phyloP scores from a whole-genome alignment of 192 early-diverging fungal species.

The Backusella circina region DNA sequence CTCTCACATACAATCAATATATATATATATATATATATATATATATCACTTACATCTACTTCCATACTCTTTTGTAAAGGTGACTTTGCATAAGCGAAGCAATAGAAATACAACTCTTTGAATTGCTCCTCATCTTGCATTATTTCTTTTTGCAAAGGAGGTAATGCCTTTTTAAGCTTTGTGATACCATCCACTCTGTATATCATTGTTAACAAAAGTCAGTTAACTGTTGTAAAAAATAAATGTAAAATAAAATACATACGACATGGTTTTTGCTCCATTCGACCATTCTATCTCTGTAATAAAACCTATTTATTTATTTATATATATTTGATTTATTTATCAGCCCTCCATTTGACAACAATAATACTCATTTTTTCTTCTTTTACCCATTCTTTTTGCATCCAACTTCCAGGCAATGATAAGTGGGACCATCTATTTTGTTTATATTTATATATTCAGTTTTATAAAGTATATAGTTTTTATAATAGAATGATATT shows the following conservation, averaged over 20 bases:
- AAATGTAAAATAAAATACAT: not conserved
- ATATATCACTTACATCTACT: slow-evolving; percentile 25
- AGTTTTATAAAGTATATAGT: too few species aligned
- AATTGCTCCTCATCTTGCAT: not conserved
- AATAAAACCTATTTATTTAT: slow-evolving; percentile 11
- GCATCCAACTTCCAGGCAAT: slow-evolving; percentile 23
- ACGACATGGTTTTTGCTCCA: slow-evolving; percentile 5
- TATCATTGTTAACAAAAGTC: not conserved
- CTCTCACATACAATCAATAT: too few species aligned
- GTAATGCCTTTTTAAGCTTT: not conserved
- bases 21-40: too few species aligned
- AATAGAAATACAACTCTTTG: slow-evolving; percentile 15
- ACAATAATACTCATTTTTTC: too few species aligned
- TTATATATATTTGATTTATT: too few species aligned
- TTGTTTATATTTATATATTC: not conserved
- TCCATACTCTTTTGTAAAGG: slow-evolving; percentile 30
- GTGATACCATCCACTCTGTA: not conserved
- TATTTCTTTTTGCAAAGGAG: not conserved
- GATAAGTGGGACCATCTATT: slow-evolving; percentile 10
- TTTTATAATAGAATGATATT: not conserved
- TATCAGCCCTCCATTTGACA: not conserved
- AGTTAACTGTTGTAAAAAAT: not conserved
- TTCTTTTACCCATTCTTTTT: slow-evolving; percentile 13
- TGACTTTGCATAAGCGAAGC: slow-evolving; percentile 17
- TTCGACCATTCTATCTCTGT: slow-evolving; percentile 17